These are phyloP conservation scores for Rhizopogon vinicolor DNA, from an alignment of 768 basidiomycete genomes.

Conservation along the genomic window DNA sequence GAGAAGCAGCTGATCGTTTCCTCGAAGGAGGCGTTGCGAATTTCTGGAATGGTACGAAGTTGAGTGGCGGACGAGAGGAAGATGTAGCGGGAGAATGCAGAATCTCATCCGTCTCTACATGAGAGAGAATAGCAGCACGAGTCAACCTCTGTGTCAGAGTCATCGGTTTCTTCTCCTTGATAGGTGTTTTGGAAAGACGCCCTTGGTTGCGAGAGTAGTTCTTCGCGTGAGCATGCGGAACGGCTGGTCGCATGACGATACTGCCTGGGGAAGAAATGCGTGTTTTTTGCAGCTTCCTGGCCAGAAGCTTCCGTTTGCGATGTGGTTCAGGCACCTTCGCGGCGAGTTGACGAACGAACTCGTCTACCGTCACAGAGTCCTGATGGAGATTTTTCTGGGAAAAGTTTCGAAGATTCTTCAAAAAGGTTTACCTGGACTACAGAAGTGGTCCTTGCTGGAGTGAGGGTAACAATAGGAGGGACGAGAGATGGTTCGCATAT, in stretches of 20 bases:
- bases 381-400: not conserved
- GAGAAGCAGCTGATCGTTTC: not conserved
- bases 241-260: not conserved
- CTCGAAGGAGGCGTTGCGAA: constrained; percentile 4
- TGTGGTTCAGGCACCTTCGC: not conserved
- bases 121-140: constrained; percentile 23
- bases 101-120: constrained; percentile 16
- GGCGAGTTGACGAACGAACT: constrained; percentile 15
- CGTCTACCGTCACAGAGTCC: constrained; percentile 20
- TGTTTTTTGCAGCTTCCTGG: not conserved
- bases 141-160: constrained; percentile 12
- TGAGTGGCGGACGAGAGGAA: constrained; percentile 17
- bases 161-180: not conserved
- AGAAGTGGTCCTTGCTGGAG: not conserved
- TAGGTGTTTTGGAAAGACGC: not conserved
- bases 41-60: constrained; percentile 23
- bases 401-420: not conserved
- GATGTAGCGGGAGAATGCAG: constrained; percentile 7
- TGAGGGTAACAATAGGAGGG: constrained; percentile 15
- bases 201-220: not conserved
- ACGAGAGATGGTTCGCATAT: constrained; percentile 2
- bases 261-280: not conserved
- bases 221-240: not conserved
- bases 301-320: not conserved
- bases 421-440: not conserved